Percentiles rank a stretch among this genome's conserved stretches.
phyloP scores from a whole-genome alignment of 1,139 yeast genomes.

The Candida mesenterica region DNA sequence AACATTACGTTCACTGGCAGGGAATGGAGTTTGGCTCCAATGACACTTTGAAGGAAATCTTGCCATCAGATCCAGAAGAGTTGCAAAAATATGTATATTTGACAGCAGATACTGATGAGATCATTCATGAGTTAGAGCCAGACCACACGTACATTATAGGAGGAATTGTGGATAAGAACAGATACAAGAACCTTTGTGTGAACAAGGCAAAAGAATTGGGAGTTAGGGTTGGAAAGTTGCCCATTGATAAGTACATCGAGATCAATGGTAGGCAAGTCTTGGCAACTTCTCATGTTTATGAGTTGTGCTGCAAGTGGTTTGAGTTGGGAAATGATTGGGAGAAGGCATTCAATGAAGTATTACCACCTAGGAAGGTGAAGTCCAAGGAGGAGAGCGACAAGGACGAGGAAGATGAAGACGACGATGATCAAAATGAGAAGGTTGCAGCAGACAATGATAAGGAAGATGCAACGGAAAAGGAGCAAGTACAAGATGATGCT shows the following conservation, averaged over 20 bases:
- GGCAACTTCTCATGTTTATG: conserved; percentile 93
- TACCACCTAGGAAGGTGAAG: conserved; percentile 74
- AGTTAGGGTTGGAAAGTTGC: conserved; percentile 72
- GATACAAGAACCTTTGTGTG: conserved; percentile 79
- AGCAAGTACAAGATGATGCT: neutral
- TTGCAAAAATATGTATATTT: conserved; percentile 59
- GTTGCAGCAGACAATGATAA: conserved; percentile 1
- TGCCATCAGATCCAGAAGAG: conserved; percentile 32
- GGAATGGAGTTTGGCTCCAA: conserved; percentile 50
- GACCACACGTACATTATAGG: conserved; percentile 83
- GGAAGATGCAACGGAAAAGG: conserved; percentile 1
- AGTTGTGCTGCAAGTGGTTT: conserved; percentile 77
- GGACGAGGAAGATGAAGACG: conserved; percentile 9
- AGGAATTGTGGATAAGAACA: conserved; percentile 93
- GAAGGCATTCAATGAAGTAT: conserved; percentile 74
- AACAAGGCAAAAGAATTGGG: conserved; percentile 78
- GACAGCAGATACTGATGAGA: conserved; percentile 83
- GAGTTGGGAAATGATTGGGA: conserved; percentile 77
- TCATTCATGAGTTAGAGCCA: conserved; percentile 57
- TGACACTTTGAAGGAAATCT: conserved; percentile 40
- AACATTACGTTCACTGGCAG: conserved; percentile 65
- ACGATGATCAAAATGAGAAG: conserved; percentile 4
- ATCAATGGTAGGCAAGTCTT: conserved; percentile 84
- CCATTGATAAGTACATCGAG: conserved; percentile 82
- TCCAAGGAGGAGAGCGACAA: conserved; percentile 11